Conservation (phyloP, 805 yeast genomes). For the Wickerhamia fluorescens region DNA sequence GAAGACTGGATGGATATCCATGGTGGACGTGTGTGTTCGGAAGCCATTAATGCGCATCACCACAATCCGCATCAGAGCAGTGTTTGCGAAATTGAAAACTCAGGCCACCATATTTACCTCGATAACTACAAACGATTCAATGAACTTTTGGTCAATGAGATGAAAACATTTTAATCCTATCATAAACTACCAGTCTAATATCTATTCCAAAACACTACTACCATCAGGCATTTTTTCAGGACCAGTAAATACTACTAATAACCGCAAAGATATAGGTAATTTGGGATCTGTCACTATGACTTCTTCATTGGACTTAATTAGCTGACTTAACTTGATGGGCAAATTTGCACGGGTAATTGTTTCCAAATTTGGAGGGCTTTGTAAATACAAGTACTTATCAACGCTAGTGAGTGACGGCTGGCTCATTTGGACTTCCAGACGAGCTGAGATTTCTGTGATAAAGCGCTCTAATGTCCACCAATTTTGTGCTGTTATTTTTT, state of each 20-base stretch:
- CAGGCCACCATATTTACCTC: constrained; percentile 77
- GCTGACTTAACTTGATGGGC: constrained; percentile 18
- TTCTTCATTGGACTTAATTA: constrained; percentile 41
- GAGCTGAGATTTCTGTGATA: constrained; percentile 31
- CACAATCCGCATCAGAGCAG: constrained; percentile 11
- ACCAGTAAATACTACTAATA: constrained; percentile 8
- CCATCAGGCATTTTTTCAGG: constrained; percentile 1
- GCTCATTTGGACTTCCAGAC: constrained; percentile 25
- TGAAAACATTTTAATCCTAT: constrained; percentile 24
- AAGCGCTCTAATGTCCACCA: constrained; percentile 32
- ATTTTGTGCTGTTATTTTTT: constrained; percentile 14
- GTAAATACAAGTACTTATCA: constrained; percentile 35
- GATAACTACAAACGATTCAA: constrained; percentile 58
- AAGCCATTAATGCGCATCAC: constrained; percentile 19
- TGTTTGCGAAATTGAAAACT: constrained; percentile 40
- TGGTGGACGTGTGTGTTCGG: constrained; percentile 40
- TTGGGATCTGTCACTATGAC: constrained; percentile 46
- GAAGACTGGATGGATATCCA: constrained; percentile 54
- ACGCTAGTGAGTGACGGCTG: constrained; percentile 42
- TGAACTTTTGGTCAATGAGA: constrained; percentile 41
- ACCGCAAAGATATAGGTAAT: constrained; percentile 38
- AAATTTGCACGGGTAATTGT: constrained; percentile 41
- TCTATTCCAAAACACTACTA: neutral
- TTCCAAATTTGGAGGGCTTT: constrained; percentile 41
- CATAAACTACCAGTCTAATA: neutral